Evolutionary conservation across 2,329 filamentous ascomycete genomes (phyloP).

Genomic region (Elsinoe ampelina): DNA sequence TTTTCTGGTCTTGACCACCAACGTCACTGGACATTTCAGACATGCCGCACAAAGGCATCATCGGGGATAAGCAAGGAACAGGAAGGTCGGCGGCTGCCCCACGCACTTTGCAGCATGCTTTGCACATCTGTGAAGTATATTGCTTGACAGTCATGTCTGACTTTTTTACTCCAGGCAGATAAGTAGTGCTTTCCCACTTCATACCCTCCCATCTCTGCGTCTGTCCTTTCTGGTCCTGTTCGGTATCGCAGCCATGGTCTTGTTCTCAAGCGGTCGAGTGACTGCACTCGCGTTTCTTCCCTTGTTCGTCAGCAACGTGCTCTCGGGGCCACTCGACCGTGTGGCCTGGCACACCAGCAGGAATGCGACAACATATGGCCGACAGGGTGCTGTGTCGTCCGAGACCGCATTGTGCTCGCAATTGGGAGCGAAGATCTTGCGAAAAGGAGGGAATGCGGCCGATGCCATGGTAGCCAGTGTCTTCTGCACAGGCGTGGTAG

Average conservation of each 20-base stretch:
- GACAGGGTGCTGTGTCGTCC: constrained; percentile 38
- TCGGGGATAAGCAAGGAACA: no score
- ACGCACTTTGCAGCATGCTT: no score
- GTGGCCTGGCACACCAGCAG: neutral
- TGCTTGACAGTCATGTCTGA: no score
- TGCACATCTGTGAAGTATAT: no score
- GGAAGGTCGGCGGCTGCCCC: no score
- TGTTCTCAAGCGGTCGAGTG: neutral
- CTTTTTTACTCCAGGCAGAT: no score
- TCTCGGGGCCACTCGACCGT: neutral
- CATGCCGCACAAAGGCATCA: no score
- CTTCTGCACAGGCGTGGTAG: constrained; percentile 40
- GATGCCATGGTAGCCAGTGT: constrained; percentile 41
- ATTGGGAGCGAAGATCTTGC: constrained; percentile 40
- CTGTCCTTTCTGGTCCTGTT: no score
- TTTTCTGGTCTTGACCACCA: no score
- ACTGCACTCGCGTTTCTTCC: neutral
- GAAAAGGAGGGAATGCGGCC: constrained; percentile 43
- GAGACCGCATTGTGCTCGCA: constrained; percentile 36
- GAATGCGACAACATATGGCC: neutral
- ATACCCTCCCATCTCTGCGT: no score
- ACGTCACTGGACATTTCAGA: no score
- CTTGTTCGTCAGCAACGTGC: neutral
- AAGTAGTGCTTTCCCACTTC: no score
- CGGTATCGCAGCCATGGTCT: neutral